Base-by-base conservation (phyloP, 2,329 filamentous ascomycete genomes). In the Amauroascus niger region DNA sequence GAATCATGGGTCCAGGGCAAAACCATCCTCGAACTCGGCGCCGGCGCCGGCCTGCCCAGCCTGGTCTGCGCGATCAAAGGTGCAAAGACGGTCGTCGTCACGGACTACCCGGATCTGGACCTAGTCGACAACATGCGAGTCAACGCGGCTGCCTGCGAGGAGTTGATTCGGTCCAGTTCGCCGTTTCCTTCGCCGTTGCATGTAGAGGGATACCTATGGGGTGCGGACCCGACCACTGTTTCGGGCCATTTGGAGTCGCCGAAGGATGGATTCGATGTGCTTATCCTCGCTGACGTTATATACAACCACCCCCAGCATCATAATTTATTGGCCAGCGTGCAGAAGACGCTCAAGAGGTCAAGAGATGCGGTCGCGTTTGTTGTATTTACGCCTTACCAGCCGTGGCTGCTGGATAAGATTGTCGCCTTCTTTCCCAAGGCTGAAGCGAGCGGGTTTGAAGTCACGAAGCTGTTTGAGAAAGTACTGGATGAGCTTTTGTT, bases 341-440 rank as follows among this genome's bases (percentile, higher is more conserved):
- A 79, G 62, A 67, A 78, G 64, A 87, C 85, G 14, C 69, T 96
- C 62, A 79, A 77, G 61, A 75, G 72, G 57, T 68, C 72, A 2
- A 62, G 67, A 2, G 73, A 73, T 1, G 80, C 84, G 47, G 77
- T 77, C 52, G 88, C 89, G 1, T 79, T 90, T 62, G 89, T 96
- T 6, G 94, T 96, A 69, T 97, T 96, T 73, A 95, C 90, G 0
- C 90, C 88, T 18, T 95, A 97, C 71, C 78, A 93, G 58, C 90
- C 91, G 1, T 96, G 90, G 90, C 74, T 96, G 64, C 76, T 86
- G 62, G 79, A 89, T 58, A 86, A 88, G 68, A 93, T 95, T 64
- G 75, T 95, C 66, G 80, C 79, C 3, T 96, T 96, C 73, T 96
- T 96, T 65, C 86, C 89, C 47, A 64, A 89, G 54, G 87, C 84